Base-by-base conservation (phyloP, 2,329 filamentous ascomycete species). In the Fusarium brevicatenulatum region DNA sequence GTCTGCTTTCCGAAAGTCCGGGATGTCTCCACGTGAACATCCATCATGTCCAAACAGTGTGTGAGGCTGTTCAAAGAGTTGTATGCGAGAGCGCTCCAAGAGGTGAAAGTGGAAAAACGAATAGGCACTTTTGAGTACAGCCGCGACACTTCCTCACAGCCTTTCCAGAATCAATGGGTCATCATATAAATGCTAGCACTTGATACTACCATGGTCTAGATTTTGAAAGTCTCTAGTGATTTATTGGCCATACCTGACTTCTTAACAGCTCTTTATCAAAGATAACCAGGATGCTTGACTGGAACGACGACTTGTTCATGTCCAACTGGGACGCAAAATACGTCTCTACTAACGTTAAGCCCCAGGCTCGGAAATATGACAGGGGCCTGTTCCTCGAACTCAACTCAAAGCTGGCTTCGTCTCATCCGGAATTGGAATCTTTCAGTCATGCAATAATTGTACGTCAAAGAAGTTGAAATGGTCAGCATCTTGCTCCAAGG, bases 291-390 rank as follows among this genome's bases (percentile, higher is more conserved):
- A 72, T 72, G 70, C 50, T 68, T 43, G 59, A 72, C 57, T 72
- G 70, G 70, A 37, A 65, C 7, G 55, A 43, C 1, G 63, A 72
- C 37, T 65, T 43, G 10, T 64, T 68, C 42, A 70, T 72, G 70
- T 64, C 63, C 23, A 60, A 47, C 5, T 72, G 67, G 70, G 70
- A 72, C 53, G 55, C 40, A 9, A 72, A 70, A 34, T 72, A 62
- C 36, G 70, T 72, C 19, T 72, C 67, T 5, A 71, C 70, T 19
- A 72, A 72, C 42, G 46, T 72, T 34, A 68, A 68, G 34, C 25
- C 63, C 16, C 52, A 52, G 4, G 42, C 70, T 39, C 58, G 39
- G n/a, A 23, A 19, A 30, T 72, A 71, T n/a, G 59, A 68, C 18
- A 54, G 63, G 42, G 43, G 49, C 2, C 18, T 70, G 50, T 68